phyloP scores from a whole-genome alignment of 306 rosid species.

The Bauhinia variegata region DNA sequence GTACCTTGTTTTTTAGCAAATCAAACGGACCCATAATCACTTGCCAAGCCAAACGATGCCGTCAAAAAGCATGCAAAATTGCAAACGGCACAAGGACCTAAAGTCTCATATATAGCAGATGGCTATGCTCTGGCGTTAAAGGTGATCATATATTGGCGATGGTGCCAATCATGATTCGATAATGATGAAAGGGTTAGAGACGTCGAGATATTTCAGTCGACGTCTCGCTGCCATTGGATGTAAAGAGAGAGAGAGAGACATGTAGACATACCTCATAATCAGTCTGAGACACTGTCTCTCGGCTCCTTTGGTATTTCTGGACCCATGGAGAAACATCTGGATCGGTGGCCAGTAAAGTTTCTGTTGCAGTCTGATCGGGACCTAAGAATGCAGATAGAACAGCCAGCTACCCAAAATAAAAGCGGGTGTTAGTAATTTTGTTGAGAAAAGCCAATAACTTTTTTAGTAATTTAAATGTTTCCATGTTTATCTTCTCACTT shows the following conservation, averaged over 20 bases:
- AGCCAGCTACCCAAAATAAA: constrained; percentile 63
- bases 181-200: not conserved
- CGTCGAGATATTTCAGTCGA: not conserved
- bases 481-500: constrained; percentile 12
- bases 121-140: not conserved
- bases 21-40: no score
- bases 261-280: constrained; percentile 88
- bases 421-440: constrained; percentile 2
- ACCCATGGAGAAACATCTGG: constrained; percentile 88
- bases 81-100: not conserved
- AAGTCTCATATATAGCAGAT: not conserved
- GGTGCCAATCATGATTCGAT: constrained; percentile 6
- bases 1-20: no score
- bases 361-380: constrained; percentile 83
- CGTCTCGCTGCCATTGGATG: not conserved
- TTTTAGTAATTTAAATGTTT: not conserved
- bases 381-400: constrained; percentile 90
- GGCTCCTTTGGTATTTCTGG: constrained; percentile 86
- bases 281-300: constrained; percentile 92
- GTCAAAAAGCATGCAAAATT: not conserved
- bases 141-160: not conserved
- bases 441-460: not conserved
- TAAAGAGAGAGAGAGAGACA: no score
- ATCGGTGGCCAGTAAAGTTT: constrained; percentile 74
- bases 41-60: constrained; percentile 24